A percentile compares a stretch with the other conserved stretches of the same genome.
These are phyloP conservation scores for Beauveria rudraprayagi DNA, from an alignment of 2,329 filamentous ascomycete species.

Conservation along the genomic window DNA sequence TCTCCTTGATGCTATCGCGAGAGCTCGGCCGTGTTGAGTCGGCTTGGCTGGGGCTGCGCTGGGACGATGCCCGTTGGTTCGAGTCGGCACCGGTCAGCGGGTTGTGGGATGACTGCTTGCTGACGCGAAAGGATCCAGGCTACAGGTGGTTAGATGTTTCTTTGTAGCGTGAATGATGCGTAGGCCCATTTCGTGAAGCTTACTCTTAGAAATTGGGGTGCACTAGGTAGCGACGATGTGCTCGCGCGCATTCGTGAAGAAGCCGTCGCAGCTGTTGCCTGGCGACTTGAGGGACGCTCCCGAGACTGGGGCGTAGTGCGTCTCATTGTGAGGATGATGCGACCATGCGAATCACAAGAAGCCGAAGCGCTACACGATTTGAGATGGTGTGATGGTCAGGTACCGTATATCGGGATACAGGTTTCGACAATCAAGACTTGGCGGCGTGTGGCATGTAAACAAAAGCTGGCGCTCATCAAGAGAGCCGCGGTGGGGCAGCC, in stretches of 20 bases:
- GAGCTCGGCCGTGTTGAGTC: slow-evolving; percentile 40
- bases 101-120: slow-evolving; percentile 51
- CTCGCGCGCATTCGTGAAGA: slow-evolving; percentile 28
- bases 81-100: slow-evolving; percentile 48
- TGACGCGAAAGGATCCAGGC: slow-evolving; percentile 35
- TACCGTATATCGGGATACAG: background rate
- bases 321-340: slow-evolving; percentile 22
- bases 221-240: slow-evolving; percentile 27
- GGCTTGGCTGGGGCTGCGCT: slow-evolving; percentile 33
- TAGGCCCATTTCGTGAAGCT: background rate
- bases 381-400: slow-evolving; percentile 12
- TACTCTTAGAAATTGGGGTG: slow-evolving; percentile 23
- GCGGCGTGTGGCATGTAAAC: background rate
- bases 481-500: background rate
- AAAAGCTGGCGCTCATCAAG: background rate
- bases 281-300: slow-evolving; percentile 22
- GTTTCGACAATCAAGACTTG: background rate
- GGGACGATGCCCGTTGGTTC: slow-evolving; percentile 29
- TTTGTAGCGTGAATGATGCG: background rate
- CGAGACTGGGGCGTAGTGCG: slow-evolving; percentile 25
- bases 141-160: background rate
- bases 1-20: slow-evolving; percentile 52
- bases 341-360: background rate
- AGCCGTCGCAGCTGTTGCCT: slow-evolving; percentile 22
- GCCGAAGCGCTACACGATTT: slow-evolving; percentile 9